Conservation (phyloP, 2,329 filamentous ascomycete species). For the Teratosphaeria destructans region DNA sequence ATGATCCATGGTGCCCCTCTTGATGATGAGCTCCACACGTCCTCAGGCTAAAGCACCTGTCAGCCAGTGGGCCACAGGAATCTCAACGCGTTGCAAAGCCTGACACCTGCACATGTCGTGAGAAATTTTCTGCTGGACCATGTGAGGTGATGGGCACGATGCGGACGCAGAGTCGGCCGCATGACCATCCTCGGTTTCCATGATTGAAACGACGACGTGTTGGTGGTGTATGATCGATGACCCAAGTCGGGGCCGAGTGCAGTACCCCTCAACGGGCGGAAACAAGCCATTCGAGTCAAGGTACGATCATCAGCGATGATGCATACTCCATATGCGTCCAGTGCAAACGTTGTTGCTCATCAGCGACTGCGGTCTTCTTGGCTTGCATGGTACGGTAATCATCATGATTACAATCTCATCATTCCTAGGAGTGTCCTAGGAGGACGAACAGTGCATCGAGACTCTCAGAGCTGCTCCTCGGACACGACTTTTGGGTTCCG, state of each 20-base stretch:
- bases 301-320: not conserved
- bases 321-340: not conserved
- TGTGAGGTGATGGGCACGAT: not conserved
- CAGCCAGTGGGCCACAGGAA: not conserved
- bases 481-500: not conserved
- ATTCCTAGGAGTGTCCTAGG: not conserved
- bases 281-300: not conserved
- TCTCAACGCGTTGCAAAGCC: not conserved
- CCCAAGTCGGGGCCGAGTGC: not conserved
- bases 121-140: not conserved
- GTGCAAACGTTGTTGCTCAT: not conserved
- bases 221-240: not conserved
- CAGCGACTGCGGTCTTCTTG: not conserved
- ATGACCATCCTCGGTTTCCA: not conserved
- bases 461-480: not conserved
- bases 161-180: not conserved
- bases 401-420: too few relatives aligned
- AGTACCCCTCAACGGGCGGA: not conserved
- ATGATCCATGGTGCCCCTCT: constrained; percentile 3
- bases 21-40: not conserved
- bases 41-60: not conserved
- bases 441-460: not conserved
- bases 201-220: not conserved
- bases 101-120: not conserved
- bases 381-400: not conserved